Percentiles rank a stretch among this genome's conserved stretches.
Evolutionary conservation across 2,329 filamentous ascomycete species (phyloP).

Genomic region (Xylaria digitata): DNA sequence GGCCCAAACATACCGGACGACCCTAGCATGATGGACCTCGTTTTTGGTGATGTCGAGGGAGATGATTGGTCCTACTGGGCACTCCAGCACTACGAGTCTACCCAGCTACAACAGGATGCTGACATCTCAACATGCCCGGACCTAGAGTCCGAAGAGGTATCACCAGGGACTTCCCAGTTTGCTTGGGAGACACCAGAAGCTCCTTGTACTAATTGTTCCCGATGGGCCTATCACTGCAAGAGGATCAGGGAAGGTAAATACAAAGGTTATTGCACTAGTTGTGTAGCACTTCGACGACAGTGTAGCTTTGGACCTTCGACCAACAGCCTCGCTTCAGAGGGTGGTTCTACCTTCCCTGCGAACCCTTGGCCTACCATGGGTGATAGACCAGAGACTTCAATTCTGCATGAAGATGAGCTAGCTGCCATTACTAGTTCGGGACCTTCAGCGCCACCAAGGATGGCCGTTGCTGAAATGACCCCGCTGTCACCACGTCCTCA

Average conservation of each 20-base stretch:
- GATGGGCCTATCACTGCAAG: constrained; percentile 69
- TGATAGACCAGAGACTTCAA: constrained; percentile 55
- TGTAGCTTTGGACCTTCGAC: constrained; percentile 65
- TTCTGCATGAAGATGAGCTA: constrained; percentile 53
- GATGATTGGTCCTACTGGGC: constrained; percentile 71
- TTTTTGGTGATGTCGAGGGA: constrained; percentile 66
- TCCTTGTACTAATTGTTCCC: constrained; percentile 65
- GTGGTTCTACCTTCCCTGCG: constrained; percentile 55
- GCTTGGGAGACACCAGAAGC: constrained; percentile 58
- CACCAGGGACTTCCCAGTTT: constrained; percentile 48
- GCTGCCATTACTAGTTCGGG: constrained; percentile 41
- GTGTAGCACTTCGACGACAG: constrained; percentile 67
- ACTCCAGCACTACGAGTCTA: constrained; percentile 66
- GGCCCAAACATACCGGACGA: constrained; percentile 37
- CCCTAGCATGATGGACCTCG: constrained; percentile 63
- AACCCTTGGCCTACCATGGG: constrained; percentile 61
- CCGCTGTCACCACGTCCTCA: constrained; percentile 47
- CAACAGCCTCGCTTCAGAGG: constrained; percentile 51
- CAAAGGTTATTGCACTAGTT: constrained; percentile 71
- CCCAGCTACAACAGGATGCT: constrained; percentile 53
- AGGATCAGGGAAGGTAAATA: constrained; percentile 68
- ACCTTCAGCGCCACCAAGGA: constrained; percentile 35
- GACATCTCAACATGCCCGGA: constrained; percentile 49
- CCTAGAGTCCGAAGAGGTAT: constrained; percentile 44
- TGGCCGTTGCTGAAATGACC: constrained; percentile 42